Evolutionary conservation across 441 rosid species (phyloP).

Genomic region (Adansonia rubrostipa): DNA sequence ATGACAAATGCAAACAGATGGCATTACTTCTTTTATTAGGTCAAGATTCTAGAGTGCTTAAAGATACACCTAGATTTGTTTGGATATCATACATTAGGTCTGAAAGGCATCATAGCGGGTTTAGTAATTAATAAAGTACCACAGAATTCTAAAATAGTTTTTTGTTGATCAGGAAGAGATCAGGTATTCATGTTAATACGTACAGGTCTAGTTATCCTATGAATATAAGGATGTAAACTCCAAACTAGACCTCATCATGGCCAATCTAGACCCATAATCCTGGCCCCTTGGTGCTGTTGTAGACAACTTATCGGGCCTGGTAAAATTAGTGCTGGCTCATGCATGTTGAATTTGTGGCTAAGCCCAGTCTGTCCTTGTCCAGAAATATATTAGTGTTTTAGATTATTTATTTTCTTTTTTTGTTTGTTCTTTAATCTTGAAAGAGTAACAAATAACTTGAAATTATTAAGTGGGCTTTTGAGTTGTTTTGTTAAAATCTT

Average conservation of each 20-base stretch:
- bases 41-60: constrained; percentile 12
- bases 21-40: constrained; percentile 1
- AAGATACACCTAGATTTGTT: neutral
- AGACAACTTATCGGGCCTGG: neutral
- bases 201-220: neutral
- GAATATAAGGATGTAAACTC: neutral
- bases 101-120: neutral
- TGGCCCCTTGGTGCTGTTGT: neutral
- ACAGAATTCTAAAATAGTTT: neutral
- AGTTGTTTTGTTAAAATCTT: neutral
- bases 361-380: neutral
- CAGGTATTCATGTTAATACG: neutral
- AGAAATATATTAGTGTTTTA: constrained; percentile 13
- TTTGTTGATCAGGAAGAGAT: constrained; percentile 5
- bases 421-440: neutral
- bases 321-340: neutral
- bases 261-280: neutral
- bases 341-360: constrained; percentile 6
- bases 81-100: constrained; percentile 9
- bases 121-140: neutral
- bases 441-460: neutral
- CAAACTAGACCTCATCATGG: neutral
- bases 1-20: constrained; percentile 18
- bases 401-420: neutral
- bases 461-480: neutral